Evolutionary conservation across 2,329 filamentous ascomycete genomes (phyloP).

Genomic region (Septoria linicola): DNA sequence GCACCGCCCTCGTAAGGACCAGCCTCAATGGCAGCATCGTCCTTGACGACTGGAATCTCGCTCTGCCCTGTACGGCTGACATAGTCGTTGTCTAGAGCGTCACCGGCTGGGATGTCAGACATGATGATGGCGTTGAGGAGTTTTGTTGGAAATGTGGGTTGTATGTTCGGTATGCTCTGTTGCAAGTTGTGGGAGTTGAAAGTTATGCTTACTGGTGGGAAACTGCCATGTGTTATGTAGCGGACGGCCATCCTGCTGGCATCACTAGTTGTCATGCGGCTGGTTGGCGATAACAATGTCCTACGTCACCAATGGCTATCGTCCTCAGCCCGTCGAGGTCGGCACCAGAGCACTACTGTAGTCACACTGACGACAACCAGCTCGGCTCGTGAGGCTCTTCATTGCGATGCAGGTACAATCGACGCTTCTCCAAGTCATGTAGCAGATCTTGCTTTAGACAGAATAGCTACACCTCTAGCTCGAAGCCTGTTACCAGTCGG

Average conservation of each 20-base stretch:
- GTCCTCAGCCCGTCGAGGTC: not conserved
- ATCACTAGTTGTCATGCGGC: conserved; percentile 1
- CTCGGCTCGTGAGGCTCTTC: not conserved
- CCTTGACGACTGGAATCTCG: conserved; percentile 49
- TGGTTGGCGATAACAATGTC: not conserved
- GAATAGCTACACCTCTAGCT: too few relatives aligned
- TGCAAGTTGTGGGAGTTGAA: too few relatives aligned
- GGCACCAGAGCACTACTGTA: not conserved
- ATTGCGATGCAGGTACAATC: not conserved
- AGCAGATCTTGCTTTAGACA: not conserved
- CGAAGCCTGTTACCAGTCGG: too few relatives aligned
- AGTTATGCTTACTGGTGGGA: not conserved
- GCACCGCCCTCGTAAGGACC: conserved; percentile 30
- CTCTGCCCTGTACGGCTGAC: conserved; percentile 48
- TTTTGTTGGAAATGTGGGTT: not conserved
- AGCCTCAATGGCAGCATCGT: conserved; percentile 46
- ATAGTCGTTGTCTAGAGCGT: conserved; percentile 48
- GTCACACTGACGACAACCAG: conserved; percentile 12
- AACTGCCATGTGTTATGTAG: conserved; percentile 4
- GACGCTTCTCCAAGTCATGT: not conserved
- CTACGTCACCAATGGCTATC: not conserved
- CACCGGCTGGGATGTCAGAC: conserved; percentile 36
- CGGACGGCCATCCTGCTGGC: not conserved
- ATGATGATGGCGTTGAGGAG: conserved; percentile 19
- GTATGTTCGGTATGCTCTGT: not conserved